phyloP scores from a whole-genome alignment of 108 stramenopile species.

The Cyclotella distinguenda region DNA sequence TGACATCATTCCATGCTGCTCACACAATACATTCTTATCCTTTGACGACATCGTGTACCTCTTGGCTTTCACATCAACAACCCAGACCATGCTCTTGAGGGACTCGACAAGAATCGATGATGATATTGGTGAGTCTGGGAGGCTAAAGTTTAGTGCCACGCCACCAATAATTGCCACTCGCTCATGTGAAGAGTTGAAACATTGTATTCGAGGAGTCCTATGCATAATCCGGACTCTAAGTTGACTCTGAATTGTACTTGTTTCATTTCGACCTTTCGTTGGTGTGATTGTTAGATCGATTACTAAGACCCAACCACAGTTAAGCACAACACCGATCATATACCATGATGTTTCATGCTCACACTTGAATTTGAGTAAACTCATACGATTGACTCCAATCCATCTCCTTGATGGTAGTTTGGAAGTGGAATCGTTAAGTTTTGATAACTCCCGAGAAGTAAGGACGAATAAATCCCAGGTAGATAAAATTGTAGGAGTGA shows the following conservation, averaged over 20 bases:
- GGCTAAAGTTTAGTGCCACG: constrained; percentile 46
- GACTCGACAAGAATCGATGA: constrained; percentile 9
- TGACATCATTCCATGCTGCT: constrained; percentile 19
- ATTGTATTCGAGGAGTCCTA: constrained; percentile 40
- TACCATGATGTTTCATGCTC: constrained; percentile 5
- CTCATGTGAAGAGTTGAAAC: constrained; percentile 44
- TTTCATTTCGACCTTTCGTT: not conserved
- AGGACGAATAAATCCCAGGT: constrained; percentile 32
- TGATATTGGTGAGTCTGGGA: constrained; percentile 37
- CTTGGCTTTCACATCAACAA: constrained; percentile 36
- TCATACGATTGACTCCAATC: constrained; percentile 31
- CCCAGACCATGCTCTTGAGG: constrained; percentile 25
- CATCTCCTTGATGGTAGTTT: constrained; percentile 34
- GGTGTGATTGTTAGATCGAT: constrained; percentile 11
- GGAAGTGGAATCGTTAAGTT: constrained; percentile 17
- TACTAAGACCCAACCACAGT: constrained; percentile 41
- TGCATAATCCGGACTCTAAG: constrained; percentile 33
- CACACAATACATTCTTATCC: constrained; percentile 33
- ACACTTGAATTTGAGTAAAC: constrained; percentile 20
- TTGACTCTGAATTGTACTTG: not conserved
- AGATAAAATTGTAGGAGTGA: constrained; percentile 33
- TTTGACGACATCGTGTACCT: constrained; percentile 44
- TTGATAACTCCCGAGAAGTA: constrained; percentile 26
- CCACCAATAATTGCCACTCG: constrained; percentile 31
- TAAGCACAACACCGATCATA: constrained; percentile 27